Percentiles rank a stretch among this genome's conserved stretches.
These are phyloP conservation scores for Hordeum pubiflorum DNA, from an alignment of 202 grass and related monocot species.

Conservation along the genomic window DNA sequence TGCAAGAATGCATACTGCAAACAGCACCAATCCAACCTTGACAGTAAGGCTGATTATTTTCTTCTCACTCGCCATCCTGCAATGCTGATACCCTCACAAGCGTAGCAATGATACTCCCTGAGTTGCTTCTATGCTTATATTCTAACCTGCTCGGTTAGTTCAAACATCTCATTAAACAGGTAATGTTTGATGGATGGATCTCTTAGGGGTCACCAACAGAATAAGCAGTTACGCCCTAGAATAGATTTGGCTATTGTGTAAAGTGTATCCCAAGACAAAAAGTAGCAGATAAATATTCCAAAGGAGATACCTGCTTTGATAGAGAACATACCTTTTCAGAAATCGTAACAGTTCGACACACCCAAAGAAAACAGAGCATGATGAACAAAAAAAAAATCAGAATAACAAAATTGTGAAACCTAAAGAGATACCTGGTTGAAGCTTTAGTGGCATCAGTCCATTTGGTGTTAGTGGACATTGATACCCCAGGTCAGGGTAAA, in stretches of 20 bases:
- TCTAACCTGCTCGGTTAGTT: conserved; percentile 10
- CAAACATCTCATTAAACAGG: conserved; percentile 18
- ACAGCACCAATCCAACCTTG: conserved; percentile 18
- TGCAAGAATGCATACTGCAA: conserved; percentile 29
- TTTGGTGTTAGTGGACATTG: neutral
- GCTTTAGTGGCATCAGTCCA: neutral
- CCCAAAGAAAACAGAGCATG: neutral
- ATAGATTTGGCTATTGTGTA: neutral
- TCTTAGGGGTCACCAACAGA: conserved; percentile 7
- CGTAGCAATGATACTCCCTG: neutral
- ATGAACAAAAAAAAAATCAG: neutral
- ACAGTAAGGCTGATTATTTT: conserved; percentile 14
- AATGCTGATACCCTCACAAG: neutral
- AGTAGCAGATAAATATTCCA: neutral
- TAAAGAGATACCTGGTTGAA: neutral
- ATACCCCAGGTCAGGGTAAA: conserved; percentile 9
- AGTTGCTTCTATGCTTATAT: conserved; percentile 6
- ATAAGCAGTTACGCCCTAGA: neutral
- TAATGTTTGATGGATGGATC: conserved; percentile 22
- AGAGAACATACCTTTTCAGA: neutral
- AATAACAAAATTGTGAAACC: neutral
- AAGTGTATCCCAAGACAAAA: neutral
- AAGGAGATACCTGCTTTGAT: too few relatives aligned
- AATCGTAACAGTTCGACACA: neutral
- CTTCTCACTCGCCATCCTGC: conserved; percentile 32